A percentile compares a stretch with the other conserved stretches of the same genome.
These are phyloP conservation scores for Ottelia alismoides DNA, from an alignment of 106 monocot genomes.

Conservation along the genomic window DNA sequence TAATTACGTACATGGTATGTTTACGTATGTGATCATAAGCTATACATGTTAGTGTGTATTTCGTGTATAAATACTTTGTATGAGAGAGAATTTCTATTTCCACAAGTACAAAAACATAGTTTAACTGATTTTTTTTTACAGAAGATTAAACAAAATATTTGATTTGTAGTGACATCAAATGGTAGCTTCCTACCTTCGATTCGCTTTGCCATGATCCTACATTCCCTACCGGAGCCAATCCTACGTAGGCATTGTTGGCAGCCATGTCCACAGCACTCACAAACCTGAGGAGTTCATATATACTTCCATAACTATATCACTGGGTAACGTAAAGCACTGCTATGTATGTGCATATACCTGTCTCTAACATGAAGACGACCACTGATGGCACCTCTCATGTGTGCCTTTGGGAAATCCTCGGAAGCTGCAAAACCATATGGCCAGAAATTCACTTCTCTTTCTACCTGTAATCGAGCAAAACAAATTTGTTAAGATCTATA, in stretches of 20 bases:
- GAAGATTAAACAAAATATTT: no score
- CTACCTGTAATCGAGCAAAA: constrained; percentile 2
- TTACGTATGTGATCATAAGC: no score
- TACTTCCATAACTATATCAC: not conserved
- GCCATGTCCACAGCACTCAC: not conserved
- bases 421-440: constrained; percentile 12
- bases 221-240: constrained; percentile 9
- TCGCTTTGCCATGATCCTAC: constrained; percentile 14
- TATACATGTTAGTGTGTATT: no score
- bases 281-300: no score
- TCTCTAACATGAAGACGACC: constrained; percentile 7
- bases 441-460: constrained; percentile 10
- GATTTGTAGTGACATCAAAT: no score
- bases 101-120: no score
- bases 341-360: not conserved
- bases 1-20: no score
- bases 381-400: constrained; percentile 5
- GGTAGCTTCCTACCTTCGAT: constrained; percentile 16
- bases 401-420: constrained; percentile 10
- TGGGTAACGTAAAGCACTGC: not conserved
- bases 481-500: not conserved
- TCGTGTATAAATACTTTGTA: no score
- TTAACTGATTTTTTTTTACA: no score
- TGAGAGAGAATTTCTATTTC: no score
- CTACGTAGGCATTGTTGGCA: constrained; percentile 6